These are phyloP conservation scores for Aspergillus cejpii DNA, from an alignment of 2,329 filamentous ascomycete species.

Conservation along the genomic window DNA sequence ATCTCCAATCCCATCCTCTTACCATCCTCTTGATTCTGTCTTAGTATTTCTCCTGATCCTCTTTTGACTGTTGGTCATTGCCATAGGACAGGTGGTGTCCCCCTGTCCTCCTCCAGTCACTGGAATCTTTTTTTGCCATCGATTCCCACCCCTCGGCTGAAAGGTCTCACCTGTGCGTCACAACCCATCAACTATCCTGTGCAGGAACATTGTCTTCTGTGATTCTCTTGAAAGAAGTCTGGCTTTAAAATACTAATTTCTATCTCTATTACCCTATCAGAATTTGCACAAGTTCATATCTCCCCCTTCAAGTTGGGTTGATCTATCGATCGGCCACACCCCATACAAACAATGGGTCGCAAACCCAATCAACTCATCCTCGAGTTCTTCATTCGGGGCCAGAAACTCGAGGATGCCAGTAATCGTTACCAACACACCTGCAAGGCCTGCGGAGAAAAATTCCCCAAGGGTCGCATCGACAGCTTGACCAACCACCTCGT, in stretches of 20 bases:
- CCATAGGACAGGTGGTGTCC: conserved; percentile 1
- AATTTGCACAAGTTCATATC: not conserved
- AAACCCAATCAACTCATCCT: conserved; percentile 78
- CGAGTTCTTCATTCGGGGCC: conserved; percentile 80
- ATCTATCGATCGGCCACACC: conserved; percentile 7
- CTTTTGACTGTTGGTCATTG: conserved; percentile 5
- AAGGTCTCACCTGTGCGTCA: conserved; percentile 11
- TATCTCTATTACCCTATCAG: not conserved
- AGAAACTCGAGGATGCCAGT: conserved; percentile 80
- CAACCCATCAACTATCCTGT: not conserved
- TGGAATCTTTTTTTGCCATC: conserved; percentile 18
- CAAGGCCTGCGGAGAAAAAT: conserved; percentile 79
- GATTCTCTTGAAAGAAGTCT: not conserved
- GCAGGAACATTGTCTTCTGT: conserved; percentile 1
- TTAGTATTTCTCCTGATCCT: not conserved
- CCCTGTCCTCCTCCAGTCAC: conserved; percentile 3
- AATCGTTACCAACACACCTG: conserved; percentile 90
- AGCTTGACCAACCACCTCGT: conserved; percentile 73
- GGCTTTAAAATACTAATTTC: not conserved
- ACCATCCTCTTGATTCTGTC: not conserved
- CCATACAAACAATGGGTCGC: conserved; percentile 60
- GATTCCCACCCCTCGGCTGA: conserved; percentile 7
- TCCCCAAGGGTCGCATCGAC: conserved; percentile 83
- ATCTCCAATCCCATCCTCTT: not conserved
- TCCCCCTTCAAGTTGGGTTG: conserved; percentile 10